These are phyloP conservation scores for Aspergillus chevalieri DNA, from an alignment of 2,329 filamentous ascomycete species.

Conservation along the genomic window DNA sequence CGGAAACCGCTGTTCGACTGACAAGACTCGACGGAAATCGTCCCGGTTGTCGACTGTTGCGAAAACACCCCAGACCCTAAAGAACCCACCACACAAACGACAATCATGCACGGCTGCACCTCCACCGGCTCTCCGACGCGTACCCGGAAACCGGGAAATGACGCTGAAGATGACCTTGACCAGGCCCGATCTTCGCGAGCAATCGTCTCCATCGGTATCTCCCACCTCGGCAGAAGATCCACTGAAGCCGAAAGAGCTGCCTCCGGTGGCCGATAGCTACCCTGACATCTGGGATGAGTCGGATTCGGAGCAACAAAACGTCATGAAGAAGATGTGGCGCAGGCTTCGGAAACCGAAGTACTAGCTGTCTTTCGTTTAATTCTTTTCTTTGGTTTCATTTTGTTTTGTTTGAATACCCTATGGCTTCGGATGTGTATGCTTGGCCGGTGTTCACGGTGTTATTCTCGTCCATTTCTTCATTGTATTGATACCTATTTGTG, in stretches of 20 bases:
- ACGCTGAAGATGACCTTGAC: slow-evolving; percentile 94
- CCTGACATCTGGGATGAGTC: slow-evolving; percentile 37
- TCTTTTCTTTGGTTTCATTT: no score
- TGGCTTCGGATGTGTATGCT: background rate
- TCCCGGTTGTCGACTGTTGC: slow-evolving; percentile 7
- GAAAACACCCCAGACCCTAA: slow-evolving; percentile 6
- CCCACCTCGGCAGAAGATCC: slow-evolving; percentile 60
- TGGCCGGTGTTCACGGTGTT: no score
- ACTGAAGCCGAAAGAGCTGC: slow-evolving; percentile 50
- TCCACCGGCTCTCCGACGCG: slow-evolving; percentile 45
- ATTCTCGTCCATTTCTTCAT: background rate
- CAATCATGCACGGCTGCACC: slow-evolving; percentile 15
- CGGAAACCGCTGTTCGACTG: background rate
- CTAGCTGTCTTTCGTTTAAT: slow-evolving; percentile 4
- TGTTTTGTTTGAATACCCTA: background rate
- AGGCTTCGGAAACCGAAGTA: slow-evolving; percentile 30
- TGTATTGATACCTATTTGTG: no score
- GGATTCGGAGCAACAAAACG: slow-evolving; percentile 32
- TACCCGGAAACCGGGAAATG: slow-evolving; percentile 72
- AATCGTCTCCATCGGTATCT: slow-evolving; percentile 17
- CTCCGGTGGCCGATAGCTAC: slow-evolving; percentile 35
- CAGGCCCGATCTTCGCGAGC: slow-evolving; percentile 67
- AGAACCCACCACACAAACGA: slow-evolving; percentile 12
- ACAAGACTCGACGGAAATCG: slow-evolving; percentile 13
- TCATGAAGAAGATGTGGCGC: slow-evolving; percentile 41